Percentiles rank a stretch among this genome's conserved stretches.
Conservation (phyloP, 805 yeast species). For the Teunomyces atbi region DNA sequence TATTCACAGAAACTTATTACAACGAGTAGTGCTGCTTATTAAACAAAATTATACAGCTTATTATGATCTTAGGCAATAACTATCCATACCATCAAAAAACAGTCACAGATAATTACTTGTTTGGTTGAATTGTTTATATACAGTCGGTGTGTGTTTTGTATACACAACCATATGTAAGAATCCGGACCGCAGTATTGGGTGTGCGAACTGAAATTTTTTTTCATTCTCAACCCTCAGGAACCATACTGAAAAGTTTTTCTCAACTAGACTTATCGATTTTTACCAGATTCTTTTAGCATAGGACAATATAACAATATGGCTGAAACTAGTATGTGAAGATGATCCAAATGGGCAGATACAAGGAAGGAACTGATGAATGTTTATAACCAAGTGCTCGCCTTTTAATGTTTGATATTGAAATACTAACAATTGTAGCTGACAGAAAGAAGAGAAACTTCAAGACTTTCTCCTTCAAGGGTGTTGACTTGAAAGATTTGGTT, state of each 20-base stretch:
- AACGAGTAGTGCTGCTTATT: no score
- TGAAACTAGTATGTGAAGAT: slow-evolving; percentile 34
- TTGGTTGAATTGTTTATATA: neutral
- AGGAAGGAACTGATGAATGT: neutral
- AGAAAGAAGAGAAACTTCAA: slow-evolving; percentile 90
- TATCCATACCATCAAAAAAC: neutral
- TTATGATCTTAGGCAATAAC: neutral
- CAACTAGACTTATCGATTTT: slow-evolving; percentile 9
- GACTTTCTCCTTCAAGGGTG: slow-evolving; percentile 98
- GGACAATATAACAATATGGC: slow-evolving; percentile 25
- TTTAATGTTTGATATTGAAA: neutral
- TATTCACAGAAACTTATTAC: no score
- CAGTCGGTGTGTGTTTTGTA: neutral
- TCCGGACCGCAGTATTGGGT: slow-evolving; percentile 1
- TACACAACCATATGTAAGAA: neutral
- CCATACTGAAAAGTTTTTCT: slow-evolving; percentile 13
- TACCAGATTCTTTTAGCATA: slow-evolving; percentile 9
- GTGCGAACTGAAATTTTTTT: slow-evolving; percentile 1
- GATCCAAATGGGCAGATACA: neutral
- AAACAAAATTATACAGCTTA: no score
- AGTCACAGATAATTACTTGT: slow-evolving; percentile 1
- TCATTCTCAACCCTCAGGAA: slow-evolving; percentile 2
- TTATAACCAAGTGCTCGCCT: neutral
- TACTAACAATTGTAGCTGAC: slow-evolving; percentile 41
- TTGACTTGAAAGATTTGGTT: slow-evolving; percentile 90